phyloP scores from a whole-genome alignment of 2,329 filamentous ascomycete genomes.

The Aspergillus uvarum region DNA sequence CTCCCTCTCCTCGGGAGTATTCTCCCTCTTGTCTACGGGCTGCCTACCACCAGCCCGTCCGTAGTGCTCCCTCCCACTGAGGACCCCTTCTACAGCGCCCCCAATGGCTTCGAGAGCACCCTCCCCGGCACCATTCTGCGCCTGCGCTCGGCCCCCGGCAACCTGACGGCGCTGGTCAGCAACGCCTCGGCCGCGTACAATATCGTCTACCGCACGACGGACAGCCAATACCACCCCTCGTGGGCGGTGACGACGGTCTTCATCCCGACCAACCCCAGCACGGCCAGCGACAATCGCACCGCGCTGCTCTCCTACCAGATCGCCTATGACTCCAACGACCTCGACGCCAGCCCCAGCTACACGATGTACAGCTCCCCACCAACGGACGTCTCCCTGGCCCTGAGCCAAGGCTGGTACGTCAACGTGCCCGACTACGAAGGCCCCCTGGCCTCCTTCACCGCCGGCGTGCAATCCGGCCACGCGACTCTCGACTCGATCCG shows the following conservation, averaged over 20 bases:
- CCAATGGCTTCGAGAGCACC: constrained; percentile 14
- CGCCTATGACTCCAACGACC: constrained; percentile 25
- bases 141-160: constrained; percentile 16
- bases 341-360: constrained; percentile 26
- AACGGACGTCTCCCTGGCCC: constrained; percentile 32
- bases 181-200: constrained; percentile 16
- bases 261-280: constrained; percentile 28
- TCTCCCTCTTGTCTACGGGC: not conserved
- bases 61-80: constrained; percentile 8
- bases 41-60: constrained; percentile 3
- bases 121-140: constrained; percentile 18
- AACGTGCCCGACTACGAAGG: constrained; percentile 50
- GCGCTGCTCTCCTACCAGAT: constrained; percentile 44
- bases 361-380: constrained; percentile 26
- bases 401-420: constrained; percentile 49
- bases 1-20: constrained; percentile 6
- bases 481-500: constrained; percentile 46
- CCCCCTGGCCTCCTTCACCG: constrained; percentile 42
- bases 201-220: constrained; percentile 22
- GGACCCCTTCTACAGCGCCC: constrained; percentile 20
- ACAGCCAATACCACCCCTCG: constrained; percentile 16
- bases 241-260: constrained; percentile 39
- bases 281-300: constrained; percentile 6
- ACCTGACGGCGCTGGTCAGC: constrained; percentile 10
- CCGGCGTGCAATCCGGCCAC: constrained; percentile 44